phyloP scores from a whole-genome alignment of 495 filamentous ascomycete genomes.

The Hypoxylon fuscum region DNA sequence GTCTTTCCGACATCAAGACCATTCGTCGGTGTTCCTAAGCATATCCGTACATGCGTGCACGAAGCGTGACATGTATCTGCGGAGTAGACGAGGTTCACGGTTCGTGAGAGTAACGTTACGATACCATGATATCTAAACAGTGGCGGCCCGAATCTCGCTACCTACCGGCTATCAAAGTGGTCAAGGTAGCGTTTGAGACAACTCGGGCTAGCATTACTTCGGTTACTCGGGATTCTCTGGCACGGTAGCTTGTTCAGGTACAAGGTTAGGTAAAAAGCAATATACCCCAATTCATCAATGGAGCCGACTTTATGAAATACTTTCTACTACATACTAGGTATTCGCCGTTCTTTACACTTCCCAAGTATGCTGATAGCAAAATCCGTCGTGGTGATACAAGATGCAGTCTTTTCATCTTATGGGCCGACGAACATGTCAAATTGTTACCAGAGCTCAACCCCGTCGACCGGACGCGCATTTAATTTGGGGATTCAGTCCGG shows the following conservation, averaged over 20 bases:
- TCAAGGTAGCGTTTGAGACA: conserved; percentile 8
- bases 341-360: neutral
- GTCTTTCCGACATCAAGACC: conserved; percentile 42
- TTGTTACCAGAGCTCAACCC: conserved; percentile 2
- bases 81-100: conserved; percentile 38
- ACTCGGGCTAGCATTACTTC: conserved; percentile 11
- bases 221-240: conserved; percentile 29
- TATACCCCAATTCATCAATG: neutral
- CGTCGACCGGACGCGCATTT: conserved; percentile 15
- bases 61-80: conserved; percentile 35
- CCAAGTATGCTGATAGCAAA: too few relatives aligned
- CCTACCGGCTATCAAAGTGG: too few relatives aligned
- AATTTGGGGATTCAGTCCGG: conserved; percentile 23
- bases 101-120: conserved; percentile 31
- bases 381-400: too few relatives aligned
- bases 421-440: neutral
- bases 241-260: conserved; percentile 19
- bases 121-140: conserved; percentile 12
- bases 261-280: conserved; percentile 3
- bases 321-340: neutral
- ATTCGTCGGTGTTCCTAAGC: conserved; percentile 40
- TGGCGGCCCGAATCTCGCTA: conserved; percentile 11
- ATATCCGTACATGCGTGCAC: conserved; percentile 25
- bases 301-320: neutral
- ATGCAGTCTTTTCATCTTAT: neutral